Percentiles rank a stretch among this genome's conserved stretches.
phyloP scores from a whole-genome alignment of 768 basidiomycete species.

The Boletus rufocinnamomeus region DNA sequence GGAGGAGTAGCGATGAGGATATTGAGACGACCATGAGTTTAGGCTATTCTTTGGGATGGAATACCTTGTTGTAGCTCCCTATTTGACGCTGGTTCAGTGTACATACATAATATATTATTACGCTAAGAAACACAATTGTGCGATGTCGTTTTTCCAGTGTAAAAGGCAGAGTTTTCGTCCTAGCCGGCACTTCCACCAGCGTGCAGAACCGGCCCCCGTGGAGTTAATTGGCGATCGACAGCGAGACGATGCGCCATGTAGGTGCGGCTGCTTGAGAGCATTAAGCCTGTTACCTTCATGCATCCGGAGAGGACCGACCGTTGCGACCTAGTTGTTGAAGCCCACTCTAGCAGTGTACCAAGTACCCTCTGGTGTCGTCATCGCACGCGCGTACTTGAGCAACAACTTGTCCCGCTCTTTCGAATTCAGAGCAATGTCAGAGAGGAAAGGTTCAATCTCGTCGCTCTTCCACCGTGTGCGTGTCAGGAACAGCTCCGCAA shows the following conservation, averaged over 20 bases:
- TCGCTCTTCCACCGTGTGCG: slow-evolving; percentile 73
- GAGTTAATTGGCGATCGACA: not conserved
- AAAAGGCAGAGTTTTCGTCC: not conserved
- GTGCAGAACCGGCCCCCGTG: not conserved
- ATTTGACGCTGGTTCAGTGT: not conserved
- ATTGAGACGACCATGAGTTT: not conserved
- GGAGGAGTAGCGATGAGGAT: not conserved
- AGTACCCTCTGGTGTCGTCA: slow-evolving; percentile 63
- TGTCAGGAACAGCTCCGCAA: slow-evolving; percentile 85
- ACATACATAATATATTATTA: not conserved
- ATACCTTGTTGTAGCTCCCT: not conserved
- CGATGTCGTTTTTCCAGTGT: not conserved
- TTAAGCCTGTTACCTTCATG: not conserved
- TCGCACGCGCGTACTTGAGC: slow-evolving; percentile 81
- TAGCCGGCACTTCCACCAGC: not conserved
- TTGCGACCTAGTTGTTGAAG: slow-evolving; percentile 46
- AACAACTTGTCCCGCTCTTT: slow-evolving; percentile 89
- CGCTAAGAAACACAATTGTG: not conserved
- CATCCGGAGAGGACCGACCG: not conserved
- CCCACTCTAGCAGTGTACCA: slow-evolving; percentile 77
- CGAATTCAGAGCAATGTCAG: slow-evolving; percentile 76
- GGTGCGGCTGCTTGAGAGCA: not conserved
- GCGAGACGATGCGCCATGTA: not conserved
- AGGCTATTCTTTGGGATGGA: not conserved
- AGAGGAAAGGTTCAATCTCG: slow-evolving; percentile 80